phyloP scores from a whole-genome alignment of 495 filamentous ascomycete species.

The Achaetomiella virescens region DNA sequence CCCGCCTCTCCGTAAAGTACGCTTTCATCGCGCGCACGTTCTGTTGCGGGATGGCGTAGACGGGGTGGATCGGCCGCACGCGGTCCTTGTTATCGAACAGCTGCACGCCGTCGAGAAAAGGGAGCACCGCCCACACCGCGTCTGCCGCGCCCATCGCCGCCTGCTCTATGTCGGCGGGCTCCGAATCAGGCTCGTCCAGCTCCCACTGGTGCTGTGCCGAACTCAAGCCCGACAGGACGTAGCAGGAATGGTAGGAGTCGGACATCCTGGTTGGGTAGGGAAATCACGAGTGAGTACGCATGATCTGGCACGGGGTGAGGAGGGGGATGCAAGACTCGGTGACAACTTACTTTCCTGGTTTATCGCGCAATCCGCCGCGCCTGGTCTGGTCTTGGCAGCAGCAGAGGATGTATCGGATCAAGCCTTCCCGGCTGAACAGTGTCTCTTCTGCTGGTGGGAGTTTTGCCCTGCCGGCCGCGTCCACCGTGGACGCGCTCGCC shows the following conservation, averaged over 20 bases:
- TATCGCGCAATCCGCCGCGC: conserved; percentile 82
- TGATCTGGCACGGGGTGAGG: not conserved
- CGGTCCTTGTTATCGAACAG: conserved; percentile 47
- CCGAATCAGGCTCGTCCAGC: conserved; percentile 31
- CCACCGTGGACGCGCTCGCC: not conserved
- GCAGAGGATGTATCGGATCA: conserved; percentile 79
- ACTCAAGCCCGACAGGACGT: conserved; percentile 81
- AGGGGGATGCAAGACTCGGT: not conserved
- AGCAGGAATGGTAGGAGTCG: conserved; percentile 89
- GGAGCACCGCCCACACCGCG: conserved; percentile 53
- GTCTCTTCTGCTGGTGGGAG: conserved; percentile 21
- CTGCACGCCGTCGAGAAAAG: conserved; percentile 42
- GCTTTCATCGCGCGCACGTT: conserved; percentile 55
- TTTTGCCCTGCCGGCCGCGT: not conserved
- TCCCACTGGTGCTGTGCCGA: conserved; percentile 70
- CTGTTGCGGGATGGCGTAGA: conserved; percentile 76
- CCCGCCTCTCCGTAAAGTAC: conserved; percentile 55
- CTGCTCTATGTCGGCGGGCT: not conserved
- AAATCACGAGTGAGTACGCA: not conserved
- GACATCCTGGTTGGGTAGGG: conserved; percentile 47
- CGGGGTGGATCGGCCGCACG: conserved; percentile 62
- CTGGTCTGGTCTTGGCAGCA: conserved; percentile 70
- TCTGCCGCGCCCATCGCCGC: conserved; percentile 11
- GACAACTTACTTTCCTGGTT: conserved; percentile 74
- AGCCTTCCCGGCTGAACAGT: conserved; percentile 76